Conservation (phyloP, 495 filamentous ascomycete species). For the Tuber melanosporum region DNA sequence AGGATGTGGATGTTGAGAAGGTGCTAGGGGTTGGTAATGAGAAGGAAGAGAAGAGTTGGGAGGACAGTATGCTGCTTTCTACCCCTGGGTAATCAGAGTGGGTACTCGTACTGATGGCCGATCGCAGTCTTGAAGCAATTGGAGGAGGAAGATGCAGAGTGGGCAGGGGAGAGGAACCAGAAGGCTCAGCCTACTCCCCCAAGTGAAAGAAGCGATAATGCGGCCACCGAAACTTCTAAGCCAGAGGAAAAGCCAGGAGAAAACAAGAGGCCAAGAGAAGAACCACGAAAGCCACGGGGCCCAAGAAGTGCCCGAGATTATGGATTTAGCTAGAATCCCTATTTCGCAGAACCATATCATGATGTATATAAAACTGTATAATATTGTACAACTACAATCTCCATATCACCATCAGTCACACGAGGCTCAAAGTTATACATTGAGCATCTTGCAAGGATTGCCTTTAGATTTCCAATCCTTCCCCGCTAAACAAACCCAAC, state of each 20-base stretch:
- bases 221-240: neutral
- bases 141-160: conserved; percentile 65
- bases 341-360: neutral
- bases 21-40: conserved; percentile 73
- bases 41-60: conserved; percentile 73
- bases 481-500: neutral
- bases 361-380: conserved; percentile 1
- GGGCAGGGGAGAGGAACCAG: conserved; percentile 45
- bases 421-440: neutral
- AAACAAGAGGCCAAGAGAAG: neutral
- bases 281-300: conserved; percentile 2
- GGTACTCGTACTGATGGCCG: neutral
- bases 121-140: conserved; percentile 67
- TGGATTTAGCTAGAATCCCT: conserved; percentile 20
- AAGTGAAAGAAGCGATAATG: neutral
- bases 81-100: conserved; percentile 14
- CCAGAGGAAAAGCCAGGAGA: neutral
- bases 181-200: conserved; percentile 8
- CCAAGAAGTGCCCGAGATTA: conserved; percentile 26
- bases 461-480: neutral
- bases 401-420: neutral
- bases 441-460: neutral
- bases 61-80: conserved; percentile 56
- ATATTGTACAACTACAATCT: neutral
- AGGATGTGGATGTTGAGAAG: conserved; percentile 84